A percentile compares a stretch with the other conserved stretches of the same genome.
phyloP scores from a whole-genome alignment of 768 basidiomycete genomes.

The Mycena belliarum region DNA sequence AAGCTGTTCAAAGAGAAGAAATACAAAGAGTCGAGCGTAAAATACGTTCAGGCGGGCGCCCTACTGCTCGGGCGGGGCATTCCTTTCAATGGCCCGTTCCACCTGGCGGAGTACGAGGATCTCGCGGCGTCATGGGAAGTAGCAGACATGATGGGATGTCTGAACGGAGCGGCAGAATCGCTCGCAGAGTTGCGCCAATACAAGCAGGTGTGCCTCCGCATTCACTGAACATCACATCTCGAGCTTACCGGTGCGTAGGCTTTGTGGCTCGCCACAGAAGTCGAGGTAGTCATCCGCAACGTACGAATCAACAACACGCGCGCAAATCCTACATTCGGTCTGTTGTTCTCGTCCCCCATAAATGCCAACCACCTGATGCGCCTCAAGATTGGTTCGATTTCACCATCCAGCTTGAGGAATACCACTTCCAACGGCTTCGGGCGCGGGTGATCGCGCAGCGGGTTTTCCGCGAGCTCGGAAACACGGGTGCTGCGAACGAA shows the following conservation, averaged over 20 bases:
- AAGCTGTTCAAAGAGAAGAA: not conserved
- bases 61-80: not conserved
- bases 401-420: conserved; percentile 4
- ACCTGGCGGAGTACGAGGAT: not conserved
- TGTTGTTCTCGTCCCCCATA: not conserved
- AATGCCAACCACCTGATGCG: not conserved
- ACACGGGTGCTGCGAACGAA: conserved; percentile 35
- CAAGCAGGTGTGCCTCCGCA: not conserved
- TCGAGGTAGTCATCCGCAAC: conserved; percentile 27
- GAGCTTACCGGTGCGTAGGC: conserved; percentile 23
- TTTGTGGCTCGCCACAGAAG: conserved; percentile 31
- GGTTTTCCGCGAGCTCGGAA: conserved; percentile 34
- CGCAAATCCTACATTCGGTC: conserved; percentile 15
- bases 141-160: conserved; percentile 1
- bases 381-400: conserved; percentile 7
- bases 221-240: too few species aligned
- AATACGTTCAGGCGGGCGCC: not conserved
- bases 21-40: conserved; percentile 1
- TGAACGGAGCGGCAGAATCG: conserved; percentile 6
- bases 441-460: conserved; percentile 24
- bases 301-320: conserved; percentile 18
- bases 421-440: conserved; percentile 26
- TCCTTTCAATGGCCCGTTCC: not conserved
- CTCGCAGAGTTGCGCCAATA: not conserved
- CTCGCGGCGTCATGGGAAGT: not conserved